Evolutionary conservation across 805 yeast species (phyloP), one percentile per base, ranked within the genome.

Genomic region (Ogataea minuta): DNA sequence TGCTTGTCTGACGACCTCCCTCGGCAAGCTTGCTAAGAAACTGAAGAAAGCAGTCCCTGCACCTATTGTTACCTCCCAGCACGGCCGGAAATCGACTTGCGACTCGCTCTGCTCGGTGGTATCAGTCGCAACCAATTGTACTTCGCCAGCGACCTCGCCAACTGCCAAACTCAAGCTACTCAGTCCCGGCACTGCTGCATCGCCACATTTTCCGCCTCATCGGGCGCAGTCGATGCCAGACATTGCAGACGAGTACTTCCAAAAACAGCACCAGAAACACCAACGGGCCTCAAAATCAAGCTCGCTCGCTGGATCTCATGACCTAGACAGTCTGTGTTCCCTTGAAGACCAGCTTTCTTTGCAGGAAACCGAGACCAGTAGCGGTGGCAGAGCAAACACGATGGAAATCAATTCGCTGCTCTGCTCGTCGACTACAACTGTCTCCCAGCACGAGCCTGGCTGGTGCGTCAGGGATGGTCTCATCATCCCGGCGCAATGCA

Each of bases 171-270:
- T 26, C 27, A 37, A 37, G 28, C 10, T 37, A 28, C 36, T 31
- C n/a, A 37, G 41, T 27, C 41, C 41, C 8, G 9, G 11, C 15
- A 6, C 26, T 21, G 17, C 26, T 5, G 39, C 34, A 15, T 16
- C 39, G 11, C 43, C 48, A 4, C 32, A 35, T 13, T 34, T 37
- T 15, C 35, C 45, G 2, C 31, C 42, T 14, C 38, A 43, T 10
- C 28, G 43, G 16, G 27, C 48, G 9, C 46, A 39, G 24, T 36
- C 46, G n/a, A 19, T 35, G 42, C 44, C 52, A 2, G 60, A 55
- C 43, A 49, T 55, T 8, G 48, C 55, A 7, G 60, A 55, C 30
- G 56, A 53, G 16, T 55, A 55, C 26, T 55, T 55, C 39, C 45
- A 38, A 26, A 52, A 44, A 24, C 52, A 50, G n/a, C 46, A 39